Evolutionary conservation across 2,329 filamentous ascomycete species (phyloP).

Genomic region (Aspergillus fumigatiaffinis): DNA sequence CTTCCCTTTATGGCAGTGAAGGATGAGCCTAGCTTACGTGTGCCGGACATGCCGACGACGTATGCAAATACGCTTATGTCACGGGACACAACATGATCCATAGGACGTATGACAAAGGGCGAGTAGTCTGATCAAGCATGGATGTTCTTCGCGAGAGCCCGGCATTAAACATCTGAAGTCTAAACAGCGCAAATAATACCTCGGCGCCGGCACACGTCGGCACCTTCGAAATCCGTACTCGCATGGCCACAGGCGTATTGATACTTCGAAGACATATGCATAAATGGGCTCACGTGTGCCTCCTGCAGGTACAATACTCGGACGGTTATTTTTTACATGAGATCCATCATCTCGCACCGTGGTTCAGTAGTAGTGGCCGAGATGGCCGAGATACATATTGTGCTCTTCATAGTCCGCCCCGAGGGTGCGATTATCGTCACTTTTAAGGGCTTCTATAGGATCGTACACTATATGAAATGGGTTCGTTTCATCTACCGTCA

Average conservation of each 20-base stretch:
- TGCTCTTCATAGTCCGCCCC: neutral
- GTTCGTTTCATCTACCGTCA: neutral
- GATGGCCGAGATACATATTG: neutral
- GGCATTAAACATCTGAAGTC: neutral
- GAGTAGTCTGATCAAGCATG: neutral
- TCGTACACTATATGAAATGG: neutral
- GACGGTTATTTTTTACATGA: neutral
- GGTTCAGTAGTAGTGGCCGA: neutral
- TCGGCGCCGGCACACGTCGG: too few species aligned
- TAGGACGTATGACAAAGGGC: neutral
- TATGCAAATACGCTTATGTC: neutral
- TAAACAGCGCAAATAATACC: neutral
- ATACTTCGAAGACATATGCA: neutral
- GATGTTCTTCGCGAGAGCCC: neutral
- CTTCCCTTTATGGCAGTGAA: neutral
- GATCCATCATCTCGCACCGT: neutral
- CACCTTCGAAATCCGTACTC: too few species aligned
- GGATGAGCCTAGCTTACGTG: neutral
- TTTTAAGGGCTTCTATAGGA: neutral
- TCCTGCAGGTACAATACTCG: neutral
- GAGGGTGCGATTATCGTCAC: neutral
- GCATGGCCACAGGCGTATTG: too few species aligned
- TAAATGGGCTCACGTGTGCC: neutral
- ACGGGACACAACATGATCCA: neutral
- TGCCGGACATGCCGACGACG: neutral